A percentile compares a stretch with the other conserved stretches of the same genome.
phyloP scores from a whole-genome alignment of 2,329 filamentous ascomycete genomes.

The Aspergillus thermomutatus region DNA sequence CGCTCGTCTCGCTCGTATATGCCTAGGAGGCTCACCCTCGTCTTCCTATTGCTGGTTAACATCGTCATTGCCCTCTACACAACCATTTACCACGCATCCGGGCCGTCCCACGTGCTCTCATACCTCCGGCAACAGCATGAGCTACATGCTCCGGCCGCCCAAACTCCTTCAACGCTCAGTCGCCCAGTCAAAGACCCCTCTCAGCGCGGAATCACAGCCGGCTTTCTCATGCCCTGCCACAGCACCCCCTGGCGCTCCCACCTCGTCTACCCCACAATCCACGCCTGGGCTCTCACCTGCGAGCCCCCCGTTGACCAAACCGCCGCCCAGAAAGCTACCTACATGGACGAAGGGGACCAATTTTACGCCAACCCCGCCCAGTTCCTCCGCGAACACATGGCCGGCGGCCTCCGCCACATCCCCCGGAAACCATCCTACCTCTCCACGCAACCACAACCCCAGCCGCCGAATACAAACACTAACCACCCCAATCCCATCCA shows the following conservation, averaged over 20 bases:
- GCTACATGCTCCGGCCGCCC: constrained; percentile 45
- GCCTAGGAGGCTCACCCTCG: constrained; percentile 53
- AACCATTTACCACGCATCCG: constrained; percentile 73
- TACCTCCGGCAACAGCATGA: constrained; percentile 76
- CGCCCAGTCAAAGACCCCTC: constrained; percentile 12
- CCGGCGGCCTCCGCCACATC: constrained; percentile 32
- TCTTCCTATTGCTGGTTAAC: constrained; percentile 63
- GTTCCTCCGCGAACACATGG: constrained; percentile 59
- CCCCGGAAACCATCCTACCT: constrained; percentile 33
- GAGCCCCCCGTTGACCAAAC: constrained; percentile 77
- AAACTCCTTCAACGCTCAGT: not conserved
- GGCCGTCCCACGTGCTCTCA: constrained; percentile 68
- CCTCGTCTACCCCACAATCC: constrained; percentile 69
- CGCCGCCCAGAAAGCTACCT: constrained; percentile 58
- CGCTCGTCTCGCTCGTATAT: constrained; percentile 31
- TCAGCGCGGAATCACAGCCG: constrained; percentile 50
- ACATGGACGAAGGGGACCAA: constrained; percentile 84
- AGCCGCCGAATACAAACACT: constrained; percentile 1
- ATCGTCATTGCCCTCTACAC: constrained; percentile 69
- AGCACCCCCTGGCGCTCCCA: constrained; percentile 92
- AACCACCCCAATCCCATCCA: constrained; percentile 21
- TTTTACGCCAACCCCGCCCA: constrained; percentile 69
- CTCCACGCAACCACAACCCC: constrained; percentile 1
- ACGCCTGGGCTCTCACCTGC: constrained; percentile 82
- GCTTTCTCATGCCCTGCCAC: constrained; percentile 94